Percentiles rank a stretch among this genome's conserved stretches.
phyloP scores from a whole-genome alignment of 2,329 filamentous ascomycete genomes.

The Fusarium austroafricanum region DNA sequence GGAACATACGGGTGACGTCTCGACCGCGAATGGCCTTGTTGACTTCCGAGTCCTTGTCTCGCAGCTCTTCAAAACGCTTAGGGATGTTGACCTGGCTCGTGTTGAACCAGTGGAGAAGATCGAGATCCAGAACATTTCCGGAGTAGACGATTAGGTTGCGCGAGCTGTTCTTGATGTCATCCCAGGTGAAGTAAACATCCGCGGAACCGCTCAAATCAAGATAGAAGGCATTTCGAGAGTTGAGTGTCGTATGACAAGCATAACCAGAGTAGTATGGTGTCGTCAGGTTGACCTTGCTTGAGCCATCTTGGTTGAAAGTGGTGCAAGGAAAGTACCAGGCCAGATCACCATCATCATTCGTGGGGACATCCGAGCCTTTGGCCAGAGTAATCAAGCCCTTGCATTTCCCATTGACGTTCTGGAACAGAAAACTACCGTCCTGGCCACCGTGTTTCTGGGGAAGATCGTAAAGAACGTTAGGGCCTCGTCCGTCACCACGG shows the following conservation, averaged over 20 bases:
- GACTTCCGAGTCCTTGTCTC: constrained; percentile 69
- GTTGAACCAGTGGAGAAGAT: constrained; percentile 93
- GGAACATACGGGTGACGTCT: constrained; percentile 90
- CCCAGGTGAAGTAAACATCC: constrained; percentile 96
- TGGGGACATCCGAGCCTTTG: constrained; percentile 80
- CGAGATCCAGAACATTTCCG: constrained; percentile 89
- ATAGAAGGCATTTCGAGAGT: constrained; percentile 81
- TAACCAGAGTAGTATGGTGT: constrained; percentile 84
- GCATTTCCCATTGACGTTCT: constrained; percentile 97
- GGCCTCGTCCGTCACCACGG: constrained; percentile 58
- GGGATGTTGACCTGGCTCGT: constrained; percentile 80
- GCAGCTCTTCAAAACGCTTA: constrained; percentile 80
- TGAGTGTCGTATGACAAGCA: constrained; percentile 82
- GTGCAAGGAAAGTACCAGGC: constrained; percentile 98
- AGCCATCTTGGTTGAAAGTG: constrained; percentile 93
- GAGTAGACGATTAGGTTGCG: constrained; percentile 96
- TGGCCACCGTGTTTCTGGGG: constrained; percentile 83
- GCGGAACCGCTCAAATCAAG: constrained; percentile 72
- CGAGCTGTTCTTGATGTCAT: constrained; percentile 87
- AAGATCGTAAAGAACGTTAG: constrained; percentile 91
- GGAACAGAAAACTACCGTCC: constrained; percentile 97
- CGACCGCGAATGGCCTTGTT: constrained; percentile 79
- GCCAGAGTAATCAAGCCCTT: constrained; percentile 86
- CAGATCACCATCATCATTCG: constrained; percentile 76
- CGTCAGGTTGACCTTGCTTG: constrained; percentile 78